A percentile compares a stretch with the other conserved stretches of the same genome.
These are phyloP conservation scores for Huntiella bhutanensis DNA, from an alignment of 2,329 filamentous ascomycete species.

Conservation along the genomic window DNA sequence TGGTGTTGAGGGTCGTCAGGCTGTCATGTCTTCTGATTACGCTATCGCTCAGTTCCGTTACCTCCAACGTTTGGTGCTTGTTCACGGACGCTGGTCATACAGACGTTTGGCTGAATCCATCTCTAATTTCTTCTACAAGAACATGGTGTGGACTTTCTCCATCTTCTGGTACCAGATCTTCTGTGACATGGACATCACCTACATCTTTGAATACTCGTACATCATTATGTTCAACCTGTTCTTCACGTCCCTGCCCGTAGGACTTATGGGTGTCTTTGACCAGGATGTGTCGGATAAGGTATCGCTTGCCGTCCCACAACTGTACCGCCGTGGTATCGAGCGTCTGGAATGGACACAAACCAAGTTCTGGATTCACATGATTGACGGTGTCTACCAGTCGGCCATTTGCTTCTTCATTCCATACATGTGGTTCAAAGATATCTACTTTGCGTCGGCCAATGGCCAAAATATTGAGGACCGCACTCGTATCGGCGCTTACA, in stretches of 20 bases:
- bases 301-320: slow-evolving; percentile 80
- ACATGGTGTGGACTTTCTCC: slow-evolving; percentile 90
- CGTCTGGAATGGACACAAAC: slow-evolving; percentile 85
- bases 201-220: slow-evolving; percentile 95
- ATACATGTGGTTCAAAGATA: slow-evolving; percentile 50
- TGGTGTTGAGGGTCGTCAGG: slow-evolving; percentile 78
- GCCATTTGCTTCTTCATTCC: slow-evolving; percentile 85
- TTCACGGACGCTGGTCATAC: slow-evolving; percentile 95
- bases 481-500: slow-evolving; percentile 67
- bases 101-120: slow-evolving; percentile 79
- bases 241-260: slow-evolving; percentile 87
- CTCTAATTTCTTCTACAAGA: slow-evolving; percentile 99
- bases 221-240: slow-evolving; percentile 92
- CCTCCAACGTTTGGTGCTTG: slow-evolving; percentile 64
- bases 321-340: slow-evolving; percentile 91
- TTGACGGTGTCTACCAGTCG: slow-evolving; percentile 87
- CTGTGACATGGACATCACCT: slow-evolving; percentile 89
- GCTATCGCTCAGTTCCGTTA: slow-evolving; percentile 89
- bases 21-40: slow-evolving; percentile 91
- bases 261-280: slow-evolving; percentile 89
- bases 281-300: slow-evolving; percentile 93
- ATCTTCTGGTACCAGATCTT: slow-evolving; percentile 98
- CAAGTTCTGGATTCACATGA: slow-evolving; percentile 97
- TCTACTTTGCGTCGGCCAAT: slow-evolving; percentile 48
- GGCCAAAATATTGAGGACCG: slow-evolving; percentile 65